phyloP scores from a whole-genome alignment of 2,329 filamentous ascomycete species.

The Seiridium cupressi region DNA sequence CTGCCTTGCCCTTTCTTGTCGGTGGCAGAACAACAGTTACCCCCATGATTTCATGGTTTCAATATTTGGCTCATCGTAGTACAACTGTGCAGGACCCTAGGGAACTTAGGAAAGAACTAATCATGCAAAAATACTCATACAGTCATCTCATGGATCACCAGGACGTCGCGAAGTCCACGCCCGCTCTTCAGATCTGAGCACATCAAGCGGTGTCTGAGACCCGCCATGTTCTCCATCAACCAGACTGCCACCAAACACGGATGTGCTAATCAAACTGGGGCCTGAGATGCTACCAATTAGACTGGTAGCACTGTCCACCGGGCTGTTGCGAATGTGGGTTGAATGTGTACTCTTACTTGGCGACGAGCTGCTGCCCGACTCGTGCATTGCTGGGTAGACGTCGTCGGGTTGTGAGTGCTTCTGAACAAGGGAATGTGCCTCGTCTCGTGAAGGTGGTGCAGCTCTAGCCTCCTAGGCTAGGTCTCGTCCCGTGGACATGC shows the following conservation, averaged over 20 bases:
- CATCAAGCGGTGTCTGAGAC: not conserved
- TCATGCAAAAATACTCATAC: slow-evolving; percentile 5
- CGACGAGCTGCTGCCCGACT: not conserved
- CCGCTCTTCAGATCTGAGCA: slow-evolving; percentile 1
- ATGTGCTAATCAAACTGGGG: slow-evolving; percentile 4
- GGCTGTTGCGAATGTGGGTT: not conserved
- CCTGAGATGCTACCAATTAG: slow-evolving; percentile 4
- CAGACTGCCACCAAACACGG: slow-evolving; percentile 6
- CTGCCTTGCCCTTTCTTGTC: not conserved
- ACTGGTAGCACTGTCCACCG: slow-evolving; percentile 4
- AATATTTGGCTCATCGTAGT: not conserved
- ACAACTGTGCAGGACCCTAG: not conserved
- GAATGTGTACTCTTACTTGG: not conserved
- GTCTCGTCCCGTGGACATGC: slow-evolving; percentile 56
- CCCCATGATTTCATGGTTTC: too few species aligned
- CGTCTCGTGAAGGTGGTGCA: slow-evolving; percentile 5
- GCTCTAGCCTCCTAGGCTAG: slow-evolving; percentile 26
- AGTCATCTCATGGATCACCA: slow-evolving; percentile 3
- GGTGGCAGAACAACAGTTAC: not conserved
- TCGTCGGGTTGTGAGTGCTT: not conserved
- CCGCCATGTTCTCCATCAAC: not conserved
- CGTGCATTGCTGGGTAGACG: not conserved
- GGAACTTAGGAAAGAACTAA: not conserved
- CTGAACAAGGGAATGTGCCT: slow-evolving; percentile 6
- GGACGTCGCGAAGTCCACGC: not conserved